Evolutionary conservation across 352 stramenopile genomes (phyloP), one percentile per base, ranked within the genome.

Genomic region (Globisporangium nodosum): DNA sequence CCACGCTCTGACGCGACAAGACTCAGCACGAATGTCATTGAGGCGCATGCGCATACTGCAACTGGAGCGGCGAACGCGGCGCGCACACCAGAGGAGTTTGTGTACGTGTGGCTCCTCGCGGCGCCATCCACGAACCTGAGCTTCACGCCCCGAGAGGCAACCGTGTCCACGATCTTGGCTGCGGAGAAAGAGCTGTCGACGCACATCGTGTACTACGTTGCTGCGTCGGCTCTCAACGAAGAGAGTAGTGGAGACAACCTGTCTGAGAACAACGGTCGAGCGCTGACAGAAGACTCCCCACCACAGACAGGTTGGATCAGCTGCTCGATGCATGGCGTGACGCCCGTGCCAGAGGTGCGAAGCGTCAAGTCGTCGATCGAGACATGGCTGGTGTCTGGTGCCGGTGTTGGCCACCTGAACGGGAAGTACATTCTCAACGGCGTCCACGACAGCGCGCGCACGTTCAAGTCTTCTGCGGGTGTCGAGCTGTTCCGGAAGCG

Each of bases 401-500:
- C 83, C 24, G 83, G 83, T 5, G 60, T 72, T 0, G 58, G 56
- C 0, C 69, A 85, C 52, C 52, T 90, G 3, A 92, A 92, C 50
- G 78, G 79, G 3, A 78, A 76, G 13, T 90, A 89, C 48, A 70
- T 92, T 27, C 61, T 74, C 4, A 83, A 52, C 49, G 83, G 83
- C n/a, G 54, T 69, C 0, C 78, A 88, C 49, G 76, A 88, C 27
- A 50, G 59, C 13, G 74, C 70, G 4, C 45, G 54, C 18, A 81
- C 71, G 56, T 92, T 90, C 59, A 92, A 85, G 61, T 87, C 73
- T 8, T 55, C 80, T 0, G 56, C 69, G 27, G 83, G 83, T 0
- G 66, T 90, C 6, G 83, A 92, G 54, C 67, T 92, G 4, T 92
- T 92, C 58, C 74, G 83, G 5, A 92, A 90, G 35, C 64, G 68